phyloP scores from a whole-genome alignment of 441 rosid genomes.

The Gossypium armourianum region DNA sequence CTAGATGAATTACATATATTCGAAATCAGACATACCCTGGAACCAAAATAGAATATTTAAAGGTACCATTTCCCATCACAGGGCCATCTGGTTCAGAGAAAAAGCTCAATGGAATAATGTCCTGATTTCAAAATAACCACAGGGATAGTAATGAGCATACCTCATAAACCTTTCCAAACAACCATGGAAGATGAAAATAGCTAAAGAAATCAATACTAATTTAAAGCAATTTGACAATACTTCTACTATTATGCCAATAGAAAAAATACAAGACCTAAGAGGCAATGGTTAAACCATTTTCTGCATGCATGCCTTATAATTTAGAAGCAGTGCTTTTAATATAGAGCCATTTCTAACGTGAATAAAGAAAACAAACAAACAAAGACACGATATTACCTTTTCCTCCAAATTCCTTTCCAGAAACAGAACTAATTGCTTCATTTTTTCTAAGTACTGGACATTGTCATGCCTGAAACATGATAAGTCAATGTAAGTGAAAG shows the following conservation, averaged over 20 bases:
- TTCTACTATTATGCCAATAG: neutral
- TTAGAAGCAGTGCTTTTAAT: neutral
- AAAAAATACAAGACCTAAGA: neutral
- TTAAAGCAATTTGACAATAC: neutral
- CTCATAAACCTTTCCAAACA: neutral
- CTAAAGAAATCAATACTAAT: neutral
- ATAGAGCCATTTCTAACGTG: conserved; percentile 10
- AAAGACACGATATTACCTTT: conserved; percentile 43
- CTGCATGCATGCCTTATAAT: neutral
- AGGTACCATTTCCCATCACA: conserved; percentile 76
- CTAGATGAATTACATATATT: neutral
- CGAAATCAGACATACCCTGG: conserved; percentile 56
- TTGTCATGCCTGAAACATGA: conserved; percentile 76
- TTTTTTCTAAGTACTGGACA: conserved; percentile 68
- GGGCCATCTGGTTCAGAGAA: conserved; percentile 94
- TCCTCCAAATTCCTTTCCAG: conserved; percentile 67
- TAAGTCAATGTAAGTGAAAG: conserved; percentile 21
- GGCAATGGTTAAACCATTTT: neutral
- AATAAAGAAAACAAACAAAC: neutral
- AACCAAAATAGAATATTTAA: conserved; percentile 58
- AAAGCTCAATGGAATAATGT: conserved; percentile 51
- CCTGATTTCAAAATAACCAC: conserved; percentile 37
- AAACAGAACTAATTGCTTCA: conserved; percentile 81
- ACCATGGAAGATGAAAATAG: neutral
- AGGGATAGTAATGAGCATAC: neutral